Conservation (phyloP, 306 rosid genomes). For the Delonix regia region DNA sequence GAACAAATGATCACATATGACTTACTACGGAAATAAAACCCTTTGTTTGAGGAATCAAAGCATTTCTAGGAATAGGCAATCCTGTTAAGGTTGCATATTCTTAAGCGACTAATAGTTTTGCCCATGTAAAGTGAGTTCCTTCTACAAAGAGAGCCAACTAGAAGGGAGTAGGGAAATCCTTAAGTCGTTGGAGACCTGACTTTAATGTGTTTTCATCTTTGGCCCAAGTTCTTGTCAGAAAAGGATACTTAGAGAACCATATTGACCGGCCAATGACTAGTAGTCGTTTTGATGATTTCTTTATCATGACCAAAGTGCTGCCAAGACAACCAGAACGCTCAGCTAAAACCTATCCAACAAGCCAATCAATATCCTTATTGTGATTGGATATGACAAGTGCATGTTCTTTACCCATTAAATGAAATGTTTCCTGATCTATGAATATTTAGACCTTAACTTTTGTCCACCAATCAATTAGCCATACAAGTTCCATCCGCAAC, state of each 20-base stretch:
- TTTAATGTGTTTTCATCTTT: constrained; percentile 89
- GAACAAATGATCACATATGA: constrained; percentile 74
- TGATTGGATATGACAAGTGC: constrained; percentile 87
- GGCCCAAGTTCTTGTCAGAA: constrained; percentile 94
- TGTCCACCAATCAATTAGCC: constrained; percentile 90
- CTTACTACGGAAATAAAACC: constrained; percentile 73
- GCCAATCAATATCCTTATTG: constrained; percentile 95
- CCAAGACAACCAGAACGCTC: constrained; percentile 96
- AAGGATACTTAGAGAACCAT: constrained; percentile 96
- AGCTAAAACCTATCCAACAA: constrained; percentile 90
- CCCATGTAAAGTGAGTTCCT: constrained; percentile 92
- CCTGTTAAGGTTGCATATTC: constrained; percentile 80
- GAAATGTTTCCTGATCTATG: constrained; percentile 71
- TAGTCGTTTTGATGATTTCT: constrained; percentile 82
- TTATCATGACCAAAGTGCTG: constrained; percentile 88
- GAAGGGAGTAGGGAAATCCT: constrained; percentile 87
- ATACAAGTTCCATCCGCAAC: constrained; percentile 78
- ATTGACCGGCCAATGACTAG: constrained; percentile 99
- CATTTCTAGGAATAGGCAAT: constrained; percentile 79
- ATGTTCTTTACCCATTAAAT: constrained; percentile 88
- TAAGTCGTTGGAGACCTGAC: constrained; percentile 76
- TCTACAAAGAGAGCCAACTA: constrained; percentile 98
- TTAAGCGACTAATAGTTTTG: constrained; percentile 86
- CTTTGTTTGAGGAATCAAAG: constrained; percentile 96
- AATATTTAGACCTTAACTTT: constrained; percentile 75